Evolutionary conservation across 306 rosid species (phyloP).

Genomic region (Castanea sativa): DNA sequence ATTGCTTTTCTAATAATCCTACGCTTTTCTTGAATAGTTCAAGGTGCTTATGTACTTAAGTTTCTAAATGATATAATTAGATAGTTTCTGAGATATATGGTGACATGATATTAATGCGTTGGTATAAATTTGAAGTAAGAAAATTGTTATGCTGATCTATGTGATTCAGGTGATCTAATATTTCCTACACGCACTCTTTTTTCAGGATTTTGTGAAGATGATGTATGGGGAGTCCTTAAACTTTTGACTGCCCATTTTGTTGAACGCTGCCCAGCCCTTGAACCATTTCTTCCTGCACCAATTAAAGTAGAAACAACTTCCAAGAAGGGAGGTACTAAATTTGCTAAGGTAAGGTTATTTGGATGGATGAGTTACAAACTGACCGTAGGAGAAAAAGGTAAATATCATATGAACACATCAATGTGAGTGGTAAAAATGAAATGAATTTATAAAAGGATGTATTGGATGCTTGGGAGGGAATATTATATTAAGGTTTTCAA

Average conservation of each 20-base stretch:
- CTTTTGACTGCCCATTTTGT: slow-evolving; percentile 55
- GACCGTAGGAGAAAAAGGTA: too few relatives aligned
- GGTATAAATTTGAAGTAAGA: background rate
- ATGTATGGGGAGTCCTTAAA: slow-evolving; percentile 51
- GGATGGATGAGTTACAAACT: too few relatives aligned
- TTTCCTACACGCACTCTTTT: background rate
- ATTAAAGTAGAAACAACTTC: slow-evolving; percentile 32
- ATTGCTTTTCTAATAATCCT: too few relatives aligned
- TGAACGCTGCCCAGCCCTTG: slow-evolving; percentile 81
- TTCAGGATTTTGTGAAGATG: slow-evolving; percentile 47
- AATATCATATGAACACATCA: too few relatives aligned
- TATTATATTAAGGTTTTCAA: too few relatives aligned
- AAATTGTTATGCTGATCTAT: background rate
- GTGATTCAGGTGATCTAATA: background rate
- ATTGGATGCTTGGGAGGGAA: too few relatives aligned
- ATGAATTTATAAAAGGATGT: too few relatives aligned
- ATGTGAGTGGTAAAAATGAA: too few relatives aligned
- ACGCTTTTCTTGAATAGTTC: too few relatives aligned
- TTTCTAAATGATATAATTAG: background rate
- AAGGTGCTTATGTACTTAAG: background rate
- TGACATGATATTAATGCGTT: background rate
- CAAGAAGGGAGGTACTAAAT: slow-evolving; percentile 61
- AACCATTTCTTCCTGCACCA: slow-evolving; percentile 44
- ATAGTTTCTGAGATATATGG: background rate
- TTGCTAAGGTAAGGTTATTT: slow-evolving; percentile 53